phyloP scores from a whole-genome alignment of 148 eudicot species.

The Dysphania ambrosioides region DNA sequence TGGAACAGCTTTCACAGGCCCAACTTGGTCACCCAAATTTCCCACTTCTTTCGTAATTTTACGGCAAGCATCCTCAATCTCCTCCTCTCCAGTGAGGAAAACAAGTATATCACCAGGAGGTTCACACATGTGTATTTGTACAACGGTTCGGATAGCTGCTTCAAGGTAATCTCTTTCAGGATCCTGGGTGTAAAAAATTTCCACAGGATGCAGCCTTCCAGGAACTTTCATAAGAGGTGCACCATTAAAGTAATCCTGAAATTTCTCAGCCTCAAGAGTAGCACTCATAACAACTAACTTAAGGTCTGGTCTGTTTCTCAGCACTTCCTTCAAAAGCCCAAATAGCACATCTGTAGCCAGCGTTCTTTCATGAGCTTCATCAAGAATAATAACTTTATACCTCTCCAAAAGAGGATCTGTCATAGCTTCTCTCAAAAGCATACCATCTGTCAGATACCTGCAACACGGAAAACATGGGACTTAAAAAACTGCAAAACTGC shows the following conservation, averaged over 20 bases:
- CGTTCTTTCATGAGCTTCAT: slow-evolving; percentile 95
- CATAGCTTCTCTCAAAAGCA: slow-evolving; percentile 96
- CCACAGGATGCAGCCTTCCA: slow-evolving; percentile 90
- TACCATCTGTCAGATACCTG: slow-evolving; percentile 92
- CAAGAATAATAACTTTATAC: slow-evolving; percentile 79
- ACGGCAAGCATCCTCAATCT: slow-evolving; percentile 66
- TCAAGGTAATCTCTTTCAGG: slow-evolving; percentile 89
- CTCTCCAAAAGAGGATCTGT: slow-evolving; percentile 84
- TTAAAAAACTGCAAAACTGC: background rate
- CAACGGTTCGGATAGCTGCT: slow-evolving; percentile 81
- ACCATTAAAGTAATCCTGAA: slow-evolving; percentile 68
- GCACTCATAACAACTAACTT: slow-evolving; percentile 95
- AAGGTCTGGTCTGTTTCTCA: slow-evolving; percentile 69
- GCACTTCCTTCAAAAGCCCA: slow-evolving; percentile 85
- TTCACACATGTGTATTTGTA: slow-evolving; percentile 74
- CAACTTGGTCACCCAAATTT: slow-evolving; percentile 52
- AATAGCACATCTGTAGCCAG: slow-evolving; percentile 86
- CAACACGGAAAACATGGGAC: slow-evolving; percentile 6
- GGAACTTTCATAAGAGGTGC: slow-evolving; percentile 95
- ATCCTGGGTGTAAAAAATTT: slow-evolving; percentile 77
- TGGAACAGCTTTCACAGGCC: slow-evolving; percentile 56
- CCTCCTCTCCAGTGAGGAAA: slow-evolving; percentile 73
- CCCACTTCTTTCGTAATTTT: slow-evolving; percentile 45
- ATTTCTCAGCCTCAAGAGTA: slow-evolving; percentile 92
- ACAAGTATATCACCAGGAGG: slow-evolving; percentile 77